Percentiles rank a stretch among this genome's conserved stretches.
These are phyloP conservation scores for Chaetoscypha palmicola DNA, from an alignment of 2,329 filamentous ascomycete species.

Conservation along the genomic window DNA sequence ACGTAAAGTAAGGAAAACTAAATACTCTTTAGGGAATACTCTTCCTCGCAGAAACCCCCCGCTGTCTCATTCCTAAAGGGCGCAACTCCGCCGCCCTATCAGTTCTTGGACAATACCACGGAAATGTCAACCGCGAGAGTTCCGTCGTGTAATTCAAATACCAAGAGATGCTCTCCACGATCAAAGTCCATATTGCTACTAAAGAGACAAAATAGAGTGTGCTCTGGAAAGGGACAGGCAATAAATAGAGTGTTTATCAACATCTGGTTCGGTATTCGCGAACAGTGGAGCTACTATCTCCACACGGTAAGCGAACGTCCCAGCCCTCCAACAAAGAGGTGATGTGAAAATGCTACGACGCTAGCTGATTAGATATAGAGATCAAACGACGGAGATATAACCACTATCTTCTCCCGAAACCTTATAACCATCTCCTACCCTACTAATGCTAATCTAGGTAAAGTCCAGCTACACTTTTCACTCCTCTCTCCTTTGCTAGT, in stretches of 20 bases:
- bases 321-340: too few relatives aligned
- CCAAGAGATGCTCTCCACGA: slow-evolving; percentile 36
- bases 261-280: slow-evolving; percentile 16
- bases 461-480: too few relatives aligned
- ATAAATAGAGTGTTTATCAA: slow-evolving; percentile 9
- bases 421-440: too few relatives aligned
- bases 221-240: slow-evolving; percentile 1
- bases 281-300: slow-evolving; percentile 23
- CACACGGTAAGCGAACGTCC: slow-evolving; percentile 31
- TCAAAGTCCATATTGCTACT: slow-evolving; percentile 30
- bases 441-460: too few relatives aligned
- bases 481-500: too few relatives aligned
- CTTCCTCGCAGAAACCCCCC: slow-evolving; percentile 31
- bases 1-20: background rate
- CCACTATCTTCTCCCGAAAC: too few relatives aligned
- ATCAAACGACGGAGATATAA: too few relatives aligned
- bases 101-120: slow-evolving; percentile 42
- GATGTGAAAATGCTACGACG: too few relatives aligned
- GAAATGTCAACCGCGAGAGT: slow-evolving; percentile 30
- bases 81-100: slow-evolving; percentile 41
- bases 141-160: slow-evolving; percentile 33
- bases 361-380: too few relatives aligned
- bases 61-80: slow-evolving; percentile 37
- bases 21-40: slow-evolving; percentile 19
- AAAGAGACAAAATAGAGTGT: slow-evolving; percentile 14